Percentiles rank a stretch among this genome's conserved stretches.
Conservation (phyloP, 106 monocot genomes). For the Hemerocallis citrina region DNA sequence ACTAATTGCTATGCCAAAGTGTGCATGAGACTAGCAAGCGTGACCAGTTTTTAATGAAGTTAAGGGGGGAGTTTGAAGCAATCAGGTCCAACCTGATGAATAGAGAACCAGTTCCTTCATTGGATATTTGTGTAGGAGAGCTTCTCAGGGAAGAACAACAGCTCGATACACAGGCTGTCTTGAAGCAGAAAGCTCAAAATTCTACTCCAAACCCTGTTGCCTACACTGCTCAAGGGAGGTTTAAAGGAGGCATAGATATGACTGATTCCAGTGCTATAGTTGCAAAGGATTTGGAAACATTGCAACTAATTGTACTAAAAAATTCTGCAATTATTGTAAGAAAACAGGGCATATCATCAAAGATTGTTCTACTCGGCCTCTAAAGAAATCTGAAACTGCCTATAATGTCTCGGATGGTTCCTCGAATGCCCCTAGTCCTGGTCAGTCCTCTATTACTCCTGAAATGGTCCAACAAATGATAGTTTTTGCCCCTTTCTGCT, state of each 20-base stretch:
- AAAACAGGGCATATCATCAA: conserved; percentile 6
- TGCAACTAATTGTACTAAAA: conserved; percentile 3
- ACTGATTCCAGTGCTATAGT: neutral
- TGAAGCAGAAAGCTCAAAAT: neutral
- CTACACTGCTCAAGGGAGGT: neutral
- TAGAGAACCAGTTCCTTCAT: conserved; percentile 1
- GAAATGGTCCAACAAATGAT: conserved; percentile 18
- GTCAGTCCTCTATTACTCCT: neutral
- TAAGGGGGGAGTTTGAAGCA: conserved; percentile 2
- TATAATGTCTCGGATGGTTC: neutral
- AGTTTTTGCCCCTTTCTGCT: neutral
- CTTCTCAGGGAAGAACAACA: conserved; percentile 3
- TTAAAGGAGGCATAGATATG: conserved; percentile 1
- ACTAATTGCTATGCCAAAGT: neutral
- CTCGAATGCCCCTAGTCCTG: neutral
- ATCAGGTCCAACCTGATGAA: conserved; percentile 2
- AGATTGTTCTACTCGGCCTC: neutral
- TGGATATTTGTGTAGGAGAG: conserved; percentile 4
- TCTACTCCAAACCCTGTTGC: neutral
- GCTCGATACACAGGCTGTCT: neutral
- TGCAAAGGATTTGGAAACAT: conserved; percentile 1
- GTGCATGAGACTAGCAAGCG: neutral
- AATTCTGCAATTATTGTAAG: conserved; percentile 15
- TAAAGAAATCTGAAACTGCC: neutral
- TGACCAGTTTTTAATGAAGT: conserved; percentile 16